Percentiles rank a stretch among this genome's conserved stretches.
Evolutionary conservation across 2,329 filamentous ascomycete species (phyloP).

Genomic region (Fusarium aywerte): DNA sequence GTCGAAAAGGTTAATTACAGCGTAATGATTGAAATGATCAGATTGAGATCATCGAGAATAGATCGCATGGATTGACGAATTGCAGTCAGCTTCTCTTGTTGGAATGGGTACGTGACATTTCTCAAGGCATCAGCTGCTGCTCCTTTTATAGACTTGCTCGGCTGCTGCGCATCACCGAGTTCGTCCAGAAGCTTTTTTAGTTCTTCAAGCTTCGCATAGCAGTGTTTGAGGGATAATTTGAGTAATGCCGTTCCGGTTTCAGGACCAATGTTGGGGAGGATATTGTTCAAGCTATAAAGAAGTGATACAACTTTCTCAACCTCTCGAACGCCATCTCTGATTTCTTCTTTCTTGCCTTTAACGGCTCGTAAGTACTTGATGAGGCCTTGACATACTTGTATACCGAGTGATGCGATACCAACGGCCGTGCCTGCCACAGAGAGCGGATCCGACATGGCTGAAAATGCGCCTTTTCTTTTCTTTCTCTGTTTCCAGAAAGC

Average conservation of each 20-base stretch:
- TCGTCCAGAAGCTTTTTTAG: background rate
- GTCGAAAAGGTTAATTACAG: background rate
- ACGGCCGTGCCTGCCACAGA: background rate
- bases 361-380: background rate
- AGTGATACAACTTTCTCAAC: background rate
- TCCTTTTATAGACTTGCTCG: background rate
- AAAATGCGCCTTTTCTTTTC: too few relatives aligned
- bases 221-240: background rate
- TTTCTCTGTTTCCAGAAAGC: background rate
- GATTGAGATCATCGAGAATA: background rate
- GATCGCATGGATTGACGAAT: background rate
- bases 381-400: conserved; percentile 11
- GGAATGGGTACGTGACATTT: background rate
- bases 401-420: conserved; percentile 13
- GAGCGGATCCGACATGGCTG: background rate
- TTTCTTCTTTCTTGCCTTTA: background rate
- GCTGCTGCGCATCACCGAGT: background rate
- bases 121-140: background rate
- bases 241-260: background rate
- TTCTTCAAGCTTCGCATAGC: background rate
- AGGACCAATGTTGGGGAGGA: rapidly evolving
- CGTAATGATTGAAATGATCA: background rate
- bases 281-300: background rate
- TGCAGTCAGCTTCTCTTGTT: background rate
- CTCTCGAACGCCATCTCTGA: background rate